These are phyloP conservation scores for Rhododendron ovatum DNA, from an alignment of 148 eudicot genomes.

Conservation along the genomic window DNA sequence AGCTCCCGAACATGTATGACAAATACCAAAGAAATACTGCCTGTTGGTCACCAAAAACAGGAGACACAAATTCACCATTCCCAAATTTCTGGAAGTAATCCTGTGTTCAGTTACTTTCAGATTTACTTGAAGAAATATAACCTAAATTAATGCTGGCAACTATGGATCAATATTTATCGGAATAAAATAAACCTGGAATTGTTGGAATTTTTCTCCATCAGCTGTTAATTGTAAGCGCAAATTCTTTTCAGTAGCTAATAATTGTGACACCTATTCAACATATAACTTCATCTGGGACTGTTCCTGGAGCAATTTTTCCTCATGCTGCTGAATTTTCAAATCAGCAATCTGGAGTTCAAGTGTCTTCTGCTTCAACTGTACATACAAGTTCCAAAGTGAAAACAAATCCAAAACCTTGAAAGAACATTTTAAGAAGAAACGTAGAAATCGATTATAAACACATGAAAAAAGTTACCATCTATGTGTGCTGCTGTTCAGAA, in stretches of 20 bases:
- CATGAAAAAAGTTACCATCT: constrained; percentile 49
- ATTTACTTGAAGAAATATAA: background rate
- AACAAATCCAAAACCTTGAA: background rate
- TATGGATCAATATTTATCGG: background rate
- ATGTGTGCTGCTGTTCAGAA: constrained; percentile 74
- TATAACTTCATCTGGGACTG: constrained; percentile 81
- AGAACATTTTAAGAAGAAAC: background rate
- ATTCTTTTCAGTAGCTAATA: constrained; percentile 79
- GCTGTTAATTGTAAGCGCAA: constrained; percentile 82
- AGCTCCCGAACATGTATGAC: background rate
- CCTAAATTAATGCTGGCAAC: background rate
- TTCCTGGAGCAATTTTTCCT: constrained; percentile 72
- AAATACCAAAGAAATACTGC: background rate
- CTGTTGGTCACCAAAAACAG: background rate
- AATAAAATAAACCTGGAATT: constrained; percentile 64
- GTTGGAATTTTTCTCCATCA: constrained; percentile 96
- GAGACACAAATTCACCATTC: background rate
- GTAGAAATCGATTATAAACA: background rate
- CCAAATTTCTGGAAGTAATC: background rate
- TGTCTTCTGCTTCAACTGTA: constrained; percentile 88
- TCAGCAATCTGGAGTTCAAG: constrained; percentile 94
- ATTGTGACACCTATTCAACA: constrained; percentile 80
- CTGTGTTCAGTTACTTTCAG: background rate
- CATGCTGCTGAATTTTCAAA: constrained; percentile 76
- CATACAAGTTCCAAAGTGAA: constrained; percentile 1